These are phyloP conservation scores for Coccomyxa sp. DNA, from an alignment of 139 green algal species.

Conservation along the genomic window DNA sequence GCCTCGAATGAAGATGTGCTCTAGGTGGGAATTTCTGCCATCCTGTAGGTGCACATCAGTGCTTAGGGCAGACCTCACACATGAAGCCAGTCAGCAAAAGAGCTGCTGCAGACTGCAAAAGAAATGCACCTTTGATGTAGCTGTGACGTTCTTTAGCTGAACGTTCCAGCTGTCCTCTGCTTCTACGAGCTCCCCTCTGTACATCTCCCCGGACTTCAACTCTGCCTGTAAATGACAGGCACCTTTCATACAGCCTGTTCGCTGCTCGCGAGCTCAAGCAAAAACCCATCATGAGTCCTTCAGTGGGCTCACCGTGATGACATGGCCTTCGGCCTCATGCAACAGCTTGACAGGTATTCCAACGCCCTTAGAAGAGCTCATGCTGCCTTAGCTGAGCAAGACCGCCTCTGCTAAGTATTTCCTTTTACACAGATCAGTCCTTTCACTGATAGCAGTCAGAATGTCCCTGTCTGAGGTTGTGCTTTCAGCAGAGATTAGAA, in stretches of 20 bases:
- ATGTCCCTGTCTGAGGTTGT: too few relatives aligned
- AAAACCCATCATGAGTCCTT: neutral
- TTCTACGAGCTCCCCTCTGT: slow-evolving; percentile 87
- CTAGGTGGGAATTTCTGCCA: slow-evolving; percentile 69
- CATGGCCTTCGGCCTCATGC: slow-evolving; percentile 95
- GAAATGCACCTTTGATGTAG: slow-evolving; percentile 62
- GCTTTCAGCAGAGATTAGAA: neutral
- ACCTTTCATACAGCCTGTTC: neutral
- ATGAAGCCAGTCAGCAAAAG: neutral
- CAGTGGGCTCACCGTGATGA: slow-evolving; percentile 66
- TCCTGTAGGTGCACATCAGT: slow-evolving; percentile 30
- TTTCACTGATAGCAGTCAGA: too few relatives aligned
- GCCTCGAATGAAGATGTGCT: slow-evolving; percentile 88
- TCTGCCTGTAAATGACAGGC: slow-evolving; percentile 66
- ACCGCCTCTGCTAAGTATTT: too few relatives aligned
- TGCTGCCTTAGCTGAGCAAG: slow-evolving; percentile 4
- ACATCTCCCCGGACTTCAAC: slow-evolving; percentile 95
- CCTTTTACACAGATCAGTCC: neutral
- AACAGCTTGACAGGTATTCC: slow-evolving; percentile 94
- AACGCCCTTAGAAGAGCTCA: slow-evolving; percentile 55
- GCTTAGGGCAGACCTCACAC: neutral
- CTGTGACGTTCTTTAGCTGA: slow-evolving; percentile 91
- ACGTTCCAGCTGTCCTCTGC: slow-evolving; percentile 99
- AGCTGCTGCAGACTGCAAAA: neutral
- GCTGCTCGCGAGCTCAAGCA: too few relatives aligned